A percentile compares a stretch with the other conserved stretches of the same genome.
Conservation (phyloP, 2,329 filamentous ascomycete genomes). For the Didymella segeticola region DNA sequence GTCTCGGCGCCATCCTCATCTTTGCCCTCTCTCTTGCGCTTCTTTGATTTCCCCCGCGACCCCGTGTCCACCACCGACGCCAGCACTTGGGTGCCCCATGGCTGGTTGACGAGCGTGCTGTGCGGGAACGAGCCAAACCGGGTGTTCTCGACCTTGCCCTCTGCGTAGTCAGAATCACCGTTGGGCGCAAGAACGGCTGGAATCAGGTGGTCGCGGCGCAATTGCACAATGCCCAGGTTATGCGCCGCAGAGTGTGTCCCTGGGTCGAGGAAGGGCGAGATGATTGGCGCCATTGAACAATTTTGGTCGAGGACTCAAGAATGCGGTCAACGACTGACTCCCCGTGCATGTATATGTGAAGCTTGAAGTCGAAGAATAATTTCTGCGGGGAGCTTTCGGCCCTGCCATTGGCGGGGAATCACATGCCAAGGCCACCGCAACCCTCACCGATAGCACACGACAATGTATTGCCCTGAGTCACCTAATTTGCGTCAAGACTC, state of each 20-base stretch:
- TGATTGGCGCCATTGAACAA: slow-evolving; percentile 29
- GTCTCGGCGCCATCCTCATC: slow-evolving; percentile 35
- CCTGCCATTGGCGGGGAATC: slow-evolving; percentile 34
- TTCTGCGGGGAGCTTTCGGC: slow-evolving; percentile 35
- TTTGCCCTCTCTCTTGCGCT: slow-evolving; percentile 56
- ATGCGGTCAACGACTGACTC: too few relatives aligned
- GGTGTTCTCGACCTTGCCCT: slow-evolving; percentile 74
- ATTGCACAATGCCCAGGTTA: slow-evolving; percentile 80
- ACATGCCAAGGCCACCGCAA: slow-evolving; percentile 29
- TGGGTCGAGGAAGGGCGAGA: slow-evolving; percentile 81
- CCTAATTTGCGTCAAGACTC: slow-evolving; percentile 15
- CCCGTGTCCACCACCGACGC: slow-evolving; percentile 92
- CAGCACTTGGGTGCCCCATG: slow-evolving; percentile 91
- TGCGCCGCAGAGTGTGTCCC: slow-evolving; percentile 67
- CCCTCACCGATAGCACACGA: slow-evolving; percentile 34
- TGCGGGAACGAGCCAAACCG: slow-evolving; percentile 80
- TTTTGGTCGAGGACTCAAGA: too few relatives aligned
- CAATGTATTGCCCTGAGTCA: slow-evolving; percentile 21
- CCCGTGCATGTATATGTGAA: slow-evolving; percentile 6
- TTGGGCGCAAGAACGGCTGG: slow-evolving; percentile 66
- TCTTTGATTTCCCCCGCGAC: slow-evolving; percentile 71
- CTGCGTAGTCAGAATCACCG: slow-evolving; percentile 51
- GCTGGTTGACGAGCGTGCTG: slow-evolving; percentile 66
- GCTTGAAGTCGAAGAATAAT: slow-evolving; percentile 20
- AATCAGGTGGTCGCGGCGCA: slow-evolving; percentile 84